These are phyloP conservation scores for Neltuma alba DNA, from an alignment of 306 rosid species.

Conservation along the genomic window DNA sequence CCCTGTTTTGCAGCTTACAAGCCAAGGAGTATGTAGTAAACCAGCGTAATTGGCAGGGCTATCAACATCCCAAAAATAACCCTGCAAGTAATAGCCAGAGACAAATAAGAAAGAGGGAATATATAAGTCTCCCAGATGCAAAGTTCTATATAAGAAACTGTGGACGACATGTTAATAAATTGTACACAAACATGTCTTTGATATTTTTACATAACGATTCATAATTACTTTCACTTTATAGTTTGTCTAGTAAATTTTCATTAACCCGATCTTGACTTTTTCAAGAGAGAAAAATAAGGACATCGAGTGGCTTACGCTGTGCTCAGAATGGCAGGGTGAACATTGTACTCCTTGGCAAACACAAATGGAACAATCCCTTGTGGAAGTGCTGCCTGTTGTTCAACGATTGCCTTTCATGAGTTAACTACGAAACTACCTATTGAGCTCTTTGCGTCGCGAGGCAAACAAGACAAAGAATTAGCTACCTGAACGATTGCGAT, in stretches of 20 bases:
- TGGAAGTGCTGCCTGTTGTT: slow-evolving; percentile 87
- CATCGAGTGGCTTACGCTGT: slow-evolving; percentile 64
- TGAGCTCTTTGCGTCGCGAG: neutral
- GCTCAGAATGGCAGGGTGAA: slow-evolving; percentile 94
- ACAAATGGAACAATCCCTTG: slow-evolving; percentile 99
- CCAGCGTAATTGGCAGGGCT: slow-evolving; percentile 63
- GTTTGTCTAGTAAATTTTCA: neutral
- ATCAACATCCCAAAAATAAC: slow-evolving; percentile 72
- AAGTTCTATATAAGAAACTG: neutral
- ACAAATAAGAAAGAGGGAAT: neutral
- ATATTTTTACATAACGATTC: neutral
- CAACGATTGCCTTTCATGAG: slow-evolving; percentile 29
- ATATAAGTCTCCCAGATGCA: neutral
- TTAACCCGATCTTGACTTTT: neutral
- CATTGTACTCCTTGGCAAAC: slow-evolving; percentile 96
- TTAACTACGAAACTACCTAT: neutral
- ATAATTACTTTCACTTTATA: neutral
- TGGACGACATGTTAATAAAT: neutral
- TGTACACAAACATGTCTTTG: too few species aligned
- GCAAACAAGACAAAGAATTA: neutral
- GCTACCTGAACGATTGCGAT: slow-evolving; percentile 96
- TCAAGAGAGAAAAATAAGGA: neutral
- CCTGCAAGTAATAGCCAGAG: slow-evolving; percentile 36
- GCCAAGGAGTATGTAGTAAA: slow-evolving; percentile 63
- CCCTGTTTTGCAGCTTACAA: slow-evolving; percentile 36